phyloP scores from a whole-genome alignment of 352 stramenopile genomes.

The Thalassiosira mediterranea region DNA sequence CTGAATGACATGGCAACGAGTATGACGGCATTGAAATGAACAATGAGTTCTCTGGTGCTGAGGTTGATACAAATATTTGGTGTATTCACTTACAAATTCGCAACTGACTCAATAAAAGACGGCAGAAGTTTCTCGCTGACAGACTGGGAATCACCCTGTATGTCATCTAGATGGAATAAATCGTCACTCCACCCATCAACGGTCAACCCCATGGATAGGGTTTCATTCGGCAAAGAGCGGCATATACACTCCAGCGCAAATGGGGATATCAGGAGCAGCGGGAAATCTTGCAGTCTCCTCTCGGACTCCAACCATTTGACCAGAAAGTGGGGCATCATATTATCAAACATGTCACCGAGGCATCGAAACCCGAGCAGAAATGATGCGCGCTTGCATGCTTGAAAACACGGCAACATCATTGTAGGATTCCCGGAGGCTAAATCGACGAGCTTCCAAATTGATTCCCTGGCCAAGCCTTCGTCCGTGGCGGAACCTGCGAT shows the following conservation, averaged over 20 bases:
- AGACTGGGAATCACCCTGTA: constrained; percentile 16
- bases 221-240: constrained; percentile 48
- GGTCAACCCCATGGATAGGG: constrained; percentile 40
- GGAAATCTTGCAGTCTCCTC: constrained; percentile 47
- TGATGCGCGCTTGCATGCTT: constrained; percentile 53
- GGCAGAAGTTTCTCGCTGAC: constrained; percentile 43
- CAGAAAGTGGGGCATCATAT: constrained; percentile 51
- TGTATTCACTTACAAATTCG: constrained; percentile 43
- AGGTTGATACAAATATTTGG: not conserved
- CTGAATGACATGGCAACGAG: constrained; percentile 6
- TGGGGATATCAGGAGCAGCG: constrained; percentile 55
- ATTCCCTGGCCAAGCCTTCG: constrained; percentile 35
- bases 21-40: not conserved
- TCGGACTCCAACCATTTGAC: constrained; percentile 61
- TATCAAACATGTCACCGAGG: constrained; percentile 47
- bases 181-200: constrained; percentile 46
- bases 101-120: constrained; percentile 48
- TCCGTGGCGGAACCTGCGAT: constrained; percentile 61
- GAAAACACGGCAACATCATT: constrained; percentile 46
- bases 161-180: constrained; percentile 46
- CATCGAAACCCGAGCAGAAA: constrained; percentile 55
- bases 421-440: constrained; percentile 30
- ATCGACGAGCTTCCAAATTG: constrained; percentile 64
- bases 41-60: not conserved
- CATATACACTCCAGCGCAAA: constrained; percentile 36